A percentile compares a stretch with the other conserved stretches of the same genome.
phyloP scores from a whole-genome alignment of 805 yeast genomes.

The Monosporozyma aerobia region DNA sequence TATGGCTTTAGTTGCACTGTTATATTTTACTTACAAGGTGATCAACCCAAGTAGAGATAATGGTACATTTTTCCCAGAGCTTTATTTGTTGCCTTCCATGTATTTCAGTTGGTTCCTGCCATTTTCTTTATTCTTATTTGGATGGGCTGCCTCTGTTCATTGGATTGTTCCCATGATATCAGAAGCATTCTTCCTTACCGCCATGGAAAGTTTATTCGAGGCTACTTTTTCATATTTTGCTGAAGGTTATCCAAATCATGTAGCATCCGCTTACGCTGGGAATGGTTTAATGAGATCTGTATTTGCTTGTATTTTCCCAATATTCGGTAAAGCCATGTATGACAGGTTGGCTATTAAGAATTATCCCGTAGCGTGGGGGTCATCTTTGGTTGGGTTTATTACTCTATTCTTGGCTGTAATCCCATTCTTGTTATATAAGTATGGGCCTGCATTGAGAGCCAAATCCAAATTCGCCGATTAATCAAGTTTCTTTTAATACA shows the following conservation, averaged over 20 bases:
- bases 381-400: not conserved
- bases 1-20: constrained; percentile 10
- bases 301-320: not conserved
- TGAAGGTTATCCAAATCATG: constrained; percentile 37
- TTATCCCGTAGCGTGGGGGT: not conserved
- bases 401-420: not conserved
- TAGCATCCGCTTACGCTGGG: constrained; percentile 53
- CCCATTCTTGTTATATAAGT: not conserved
- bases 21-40: constrained; percentile 20
- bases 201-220: constrained; percentile 43
- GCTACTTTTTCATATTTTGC: constrained; percentile 42
- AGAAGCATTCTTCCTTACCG: constrained; percentile 31
- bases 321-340: not conserved
- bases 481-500: too few species aligned
- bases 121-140: constrained; percentile 37
- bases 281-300: constrained; percentile 31
- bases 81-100: constrained; percentile 33
- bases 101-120: constrained; percentile 36
- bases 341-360: not conserved
- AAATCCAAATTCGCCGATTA: not conserved
- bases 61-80: constrained; percentile 32
- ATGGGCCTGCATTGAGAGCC: not conserved
- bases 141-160: constrained; percentile 41
- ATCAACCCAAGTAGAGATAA: constrained; percentile 22
- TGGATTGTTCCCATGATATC: constrained; percentile 44